Percentiles rank a stretch among this genome's conserved stretches.
phyloP scores from a whole-genome alignment of 2,329 filamentous ascomycete species.

The Apiospora pterosperma region DNA sequence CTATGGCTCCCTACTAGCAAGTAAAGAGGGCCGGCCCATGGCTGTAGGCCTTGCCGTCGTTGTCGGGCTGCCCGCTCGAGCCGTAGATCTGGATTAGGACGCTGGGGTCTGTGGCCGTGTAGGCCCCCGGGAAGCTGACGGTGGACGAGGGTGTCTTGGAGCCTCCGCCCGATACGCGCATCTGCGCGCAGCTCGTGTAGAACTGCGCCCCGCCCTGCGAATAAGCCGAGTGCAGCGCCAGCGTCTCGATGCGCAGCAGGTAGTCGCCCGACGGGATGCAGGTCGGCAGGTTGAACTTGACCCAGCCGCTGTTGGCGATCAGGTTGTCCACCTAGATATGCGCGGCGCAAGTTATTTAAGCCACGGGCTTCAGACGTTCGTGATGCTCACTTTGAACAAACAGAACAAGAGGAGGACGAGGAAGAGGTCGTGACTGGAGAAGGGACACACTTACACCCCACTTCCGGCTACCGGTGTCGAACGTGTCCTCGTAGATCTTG shows the following conservation, averaged over 20 bases:
- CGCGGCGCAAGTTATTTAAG: not conserved
- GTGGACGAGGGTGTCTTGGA: slow-evolving; percentile 31
- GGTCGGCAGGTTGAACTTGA: slow-evolving; percentile 45
- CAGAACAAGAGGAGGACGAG: too few species aligned
- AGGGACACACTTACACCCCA: slow-evolving; percentile 42
- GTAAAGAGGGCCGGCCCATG: slow-evolving; percentile 2
- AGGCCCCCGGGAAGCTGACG: slow-evolving; percentile 43
- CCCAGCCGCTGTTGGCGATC: slow-evolving; percentile 39
- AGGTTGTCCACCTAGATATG: slow-evolving; percentile 22
- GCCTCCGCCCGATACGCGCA: slow-evolving; percentile 36
- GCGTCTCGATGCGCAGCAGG: slow-evolving; percentile 50
- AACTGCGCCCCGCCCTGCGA: slow-evolving; percentile 35
- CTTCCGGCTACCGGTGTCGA: slow-evolving; percentile 36
- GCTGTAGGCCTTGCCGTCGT: slow-evolving; percentile 35
- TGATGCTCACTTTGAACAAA: slow-evolving; percentile 10
- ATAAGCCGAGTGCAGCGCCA: slow-evolving; percentile 49
- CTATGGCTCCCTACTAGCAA: not conserved
- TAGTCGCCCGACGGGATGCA: slow-evolving; percentile 52
- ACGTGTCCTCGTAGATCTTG: slow-evolving; percentile 51
- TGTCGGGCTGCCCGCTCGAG: slow-evolving; percentile 36
- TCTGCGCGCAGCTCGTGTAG: slow-evolving; percentile 38
- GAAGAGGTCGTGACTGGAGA: not conserved
- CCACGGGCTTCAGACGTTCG: slow-evolving; percentile 25
- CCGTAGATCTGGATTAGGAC: slow-evolving; percentile 48
- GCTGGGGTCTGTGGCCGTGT: slow-evolving; percentile 38